Percentiles rank a stretch among this genome's conserved stretches.
Conservation (phyloP, 805 yeast species). For the Metschnikowia borealis region DNA sequence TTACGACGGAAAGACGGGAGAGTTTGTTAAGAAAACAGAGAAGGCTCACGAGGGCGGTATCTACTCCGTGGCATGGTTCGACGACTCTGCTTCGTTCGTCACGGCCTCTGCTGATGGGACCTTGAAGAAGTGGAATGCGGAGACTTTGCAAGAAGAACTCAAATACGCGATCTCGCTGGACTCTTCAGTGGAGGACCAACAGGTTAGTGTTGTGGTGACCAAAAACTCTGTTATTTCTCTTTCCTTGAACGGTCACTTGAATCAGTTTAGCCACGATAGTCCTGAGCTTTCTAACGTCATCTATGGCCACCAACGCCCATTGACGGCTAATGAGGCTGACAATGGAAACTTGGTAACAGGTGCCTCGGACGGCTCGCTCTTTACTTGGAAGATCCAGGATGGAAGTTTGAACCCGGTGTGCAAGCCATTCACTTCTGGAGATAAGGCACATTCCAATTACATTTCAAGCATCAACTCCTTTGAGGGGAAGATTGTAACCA, state of each 20-base stretch:
- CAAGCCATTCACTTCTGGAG: conserved; percentile 33
- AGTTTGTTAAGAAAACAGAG: conserved; percentile 49
- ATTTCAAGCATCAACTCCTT: conserved; percentile 48
- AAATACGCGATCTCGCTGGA: conserved; percentile 43
- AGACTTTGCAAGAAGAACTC: conserved; percentile 31
- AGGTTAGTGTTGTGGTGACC: conserved; percentile 76
- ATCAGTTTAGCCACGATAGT: conserved; percentile 46
- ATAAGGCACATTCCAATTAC: conserved; percentile 56
- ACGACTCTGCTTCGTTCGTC: conserved; percentile 53
- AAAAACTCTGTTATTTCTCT: conserved; percentile 58
- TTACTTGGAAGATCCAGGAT: conserved; percentile 49
- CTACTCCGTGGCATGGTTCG: conserved; percentile 70
- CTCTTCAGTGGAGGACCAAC: conserved; percentile 54
- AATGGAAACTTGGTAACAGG: conserved; percentile 51
- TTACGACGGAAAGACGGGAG: conserved; percentile 89
- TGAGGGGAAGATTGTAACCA: conserved; percentile 37
- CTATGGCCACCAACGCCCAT: conserved; percentile 80
- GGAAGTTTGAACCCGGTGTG: conserved; percentile 21
- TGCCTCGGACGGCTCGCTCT: conserved; percentile 75
- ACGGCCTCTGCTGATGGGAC: conserved; percentile 83
- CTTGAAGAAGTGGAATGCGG: conserved; percentile 61
- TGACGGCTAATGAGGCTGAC: conserved; percentile 52
- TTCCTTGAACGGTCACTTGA: conserved; percentile 67
- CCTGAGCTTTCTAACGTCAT: conserved; percentile 31
- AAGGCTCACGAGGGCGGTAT: conserved; percentile 74